These are phyloP conservation scores for Litsea cubeba DNA, from an alignment of 164 flowering plant genomes.

Conservation along the genomic window DNA sequence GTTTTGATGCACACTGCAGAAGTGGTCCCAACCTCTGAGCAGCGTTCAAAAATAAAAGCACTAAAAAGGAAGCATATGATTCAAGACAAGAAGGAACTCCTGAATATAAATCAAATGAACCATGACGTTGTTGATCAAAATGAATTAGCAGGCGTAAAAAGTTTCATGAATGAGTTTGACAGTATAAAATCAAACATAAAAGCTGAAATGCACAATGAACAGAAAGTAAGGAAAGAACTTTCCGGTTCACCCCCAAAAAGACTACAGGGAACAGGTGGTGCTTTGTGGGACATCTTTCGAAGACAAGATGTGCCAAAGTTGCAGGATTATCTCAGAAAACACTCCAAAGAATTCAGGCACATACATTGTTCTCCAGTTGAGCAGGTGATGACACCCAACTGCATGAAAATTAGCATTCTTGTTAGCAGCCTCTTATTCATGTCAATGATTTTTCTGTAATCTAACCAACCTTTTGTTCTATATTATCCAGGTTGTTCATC, in stretches of 20 bases:
- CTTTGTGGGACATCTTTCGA: conserved; percentile 77
- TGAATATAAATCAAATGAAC: conserved; percentile 8
- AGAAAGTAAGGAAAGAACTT: too few relatives aligned
- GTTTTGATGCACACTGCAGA: conserved; percentile 57
- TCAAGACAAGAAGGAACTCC: conserved; percentile 27
- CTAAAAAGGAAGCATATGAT: conserved; percentile 40
- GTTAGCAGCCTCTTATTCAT: not conserved
- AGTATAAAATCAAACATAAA: too few relatives aligned
- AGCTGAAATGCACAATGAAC: too few relatives aligned
- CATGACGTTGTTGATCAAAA: conserved; percentile 16
- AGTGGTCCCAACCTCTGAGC: conserved; percentile 34
- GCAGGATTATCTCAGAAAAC: conserved; percentile 49
- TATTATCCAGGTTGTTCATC: conserved; percentile 35
- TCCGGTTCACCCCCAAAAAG: too few relatives aligned
- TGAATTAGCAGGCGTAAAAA: conserved; percentile 16
- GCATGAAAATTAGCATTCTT: not conserved
- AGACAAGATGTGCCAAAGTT: conserved; percentile 78
- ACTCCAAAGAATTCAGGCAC: conserved; percentile 42
- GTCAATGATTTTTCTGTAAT: conserved; percentile 1
- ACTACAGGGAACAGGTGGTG: conserved; percentile 34
- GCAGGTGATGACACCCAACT: conserved; percentile 25
- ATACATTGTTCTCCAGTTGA: conserved; percentile 29
- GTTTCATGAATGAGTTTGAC: conserved; percentile 6
- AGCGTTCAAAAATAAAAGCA: conserved; percentile 33
- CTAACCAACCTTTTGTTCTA: conserved; percentile 2